Base-by-base conservation (phyloP, 23 red algal species). In the Agarophyton chilense region DNA sequence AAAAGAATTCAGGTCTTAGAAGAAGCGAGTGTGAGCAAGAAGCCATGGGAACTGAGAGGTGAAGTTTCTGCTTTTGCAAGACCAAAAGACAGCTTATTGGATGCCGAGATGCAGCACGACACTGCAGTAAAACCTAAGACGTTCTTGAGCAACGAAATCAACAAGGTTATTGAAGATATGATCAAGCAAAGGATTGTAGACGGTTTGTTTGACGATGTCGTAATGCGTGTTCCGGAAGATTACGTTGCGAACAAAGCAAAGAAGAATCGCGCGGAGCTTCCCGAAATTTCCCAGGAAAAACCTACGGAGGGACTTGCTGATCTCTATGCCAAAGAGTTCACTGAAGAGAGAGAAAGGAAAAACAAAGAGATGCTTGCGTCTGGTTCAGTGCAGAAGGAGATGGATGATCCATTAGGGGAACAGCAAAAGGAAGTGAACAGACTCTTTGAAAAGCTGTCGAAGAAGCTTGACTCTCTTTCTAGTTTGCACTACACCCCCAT, bases 41-140 rank as follows among this genome's bases (percentile, higher is more conserved):
- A 94, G 49, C 86, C 92, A 33, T 98, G 95, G 95, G 78, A 91
- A 65, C 89, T 98, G 36, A 84, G 92, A 17, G 95, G 95, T 53
- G 95, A 98, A 79, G 91, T 98, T 25, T 77, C 73, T 50, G 91
- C 81, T 6, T 73, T 67, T 52, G 77, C 90, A 21, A 91, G 95
- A 22, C 95, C 95, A 1, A 51, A 91, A 40, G 78, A 94, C 89
- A 92, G 87, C 42, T 52, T 94, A 14, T 41, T 98, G 9, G 95
- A 92, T 31, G 83, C 92, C 21, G 91, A 94, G 31, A 71, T 98
- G 44, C 89, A 94, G 29, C 85, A 92, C 45, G 95, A 98, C 71
- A 79, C 64, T 22, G 79, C 79, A 28, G 43, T 74, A 17, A 65
- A 72, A 31, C 94, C 82, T 12, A 44, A 51, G 11, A 44, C 46